These are phyloP conservation scores for Takakia lepidozioides DNA, from an alignment of 225 moss, liverwort and hornwort genomes.

Conservation along the genomic window DNA sequence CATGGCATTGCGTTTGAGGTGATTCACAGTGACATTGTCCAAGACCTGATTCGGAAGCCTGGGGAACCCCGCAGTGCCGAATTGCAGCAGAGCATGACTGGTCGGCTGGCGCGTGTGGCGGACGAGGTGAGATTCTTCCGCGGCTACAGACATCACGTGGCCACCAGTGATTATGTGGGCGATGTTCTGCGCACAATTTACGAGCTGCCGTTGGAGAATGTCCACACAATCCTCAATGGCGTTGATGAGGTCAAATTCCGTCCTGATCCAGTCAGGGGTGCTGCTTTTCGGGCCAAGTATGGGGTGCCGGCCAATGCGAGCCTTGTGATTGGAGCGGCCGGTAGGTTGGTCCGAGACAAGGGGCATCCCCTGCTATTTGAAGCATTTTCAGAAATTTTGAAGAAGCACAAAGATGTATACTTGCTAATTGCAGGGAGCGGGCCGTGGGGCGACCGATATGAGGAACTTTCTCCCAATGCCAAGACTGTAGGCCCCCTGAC, in stretches of 20 bases:
- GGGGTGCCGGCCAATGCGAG: slow-evolving; percentile 80
- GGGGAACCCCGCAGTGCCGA: slow-evolving; percentile 57
- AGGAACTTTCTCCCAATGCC: slow-evolving; percentile 80
- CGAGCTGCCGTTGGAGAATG: slow-evolving; percentile 68
- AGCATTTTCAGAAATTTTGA: slow-evolving; percentile 60
- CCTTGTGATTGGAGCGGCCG: slow-evolving; percentile 87
- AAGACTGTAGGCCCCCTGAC: slow-evolving; percentile 71
- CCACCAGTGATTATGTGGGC: slow-evolving; percentile 93
- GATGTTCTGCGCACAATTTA: slow-evolving; percentile 96
- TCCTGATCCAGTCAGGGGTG: slow-evolving; percentile 61
- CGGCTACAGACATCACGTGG: slow-evolving; percentile 87
- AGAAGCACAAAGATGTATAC: slow-evolving; percentile 57
- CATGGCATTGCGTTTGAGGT: slow-evolving; percentile 96
- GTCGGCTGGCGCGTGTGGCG: slow-evolving; percentile 52
- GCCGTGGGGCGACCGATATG: slow-evolving; percentile 85
- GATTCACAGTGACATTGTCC: slow-evolving; percentile 90
- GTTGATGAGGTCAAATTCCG: slow-evolving; percentile 62
- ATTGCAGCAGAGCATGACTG: slow-evolving; percentile 60
- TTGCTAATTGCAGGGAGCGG: slow-evolving; percentile 83
- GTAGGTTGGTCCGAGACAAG: slow-evolving; percentile 86
- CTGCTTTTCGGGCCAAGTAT: slow-evolving; percentile 62
- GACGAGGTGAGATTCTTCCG: slow-evolving; percentile 96
- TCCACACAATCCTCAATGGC: slow-evolving; percentile 89
- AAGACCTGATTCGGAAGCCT: slow-evolving; percentile 81
- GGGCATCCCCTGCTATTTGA: slow-evolving; percentile 92